phyloP scores from a whole-genome alignment of 768 basidiomycete species.

The Solioccasus polychromus region DNA sequence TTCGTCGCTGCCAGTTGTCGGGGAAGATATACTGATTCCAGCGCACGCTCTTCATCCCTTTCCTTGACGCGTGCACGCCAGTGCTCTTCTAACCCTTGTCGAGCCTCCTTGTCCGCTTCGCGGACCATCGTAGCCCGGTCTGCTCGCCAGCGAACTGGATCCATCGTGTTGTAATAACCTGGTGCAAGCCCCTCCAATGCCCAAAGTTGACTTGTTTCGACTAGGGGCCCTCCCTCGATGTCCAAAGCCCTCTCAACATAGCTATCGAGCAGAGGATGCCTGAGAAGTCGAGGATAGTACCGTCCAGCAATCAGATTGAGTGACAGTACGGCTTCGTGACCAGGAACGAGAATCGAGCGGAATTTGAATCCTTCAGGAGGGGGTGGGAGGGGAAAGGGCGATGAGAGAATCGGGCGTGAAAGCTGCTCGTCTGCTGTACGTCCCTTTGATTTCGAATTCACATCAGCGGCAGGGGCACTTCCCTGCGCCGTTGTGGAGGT shows the following conservation, averaged over 20 bases:
- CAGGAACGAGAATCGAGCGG: constrained; percentile 59
- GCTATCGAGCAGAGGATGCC: constrained; percentile 56
- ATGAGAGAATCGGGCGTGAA: constrained; percentile 34
- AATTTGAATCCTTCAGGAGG: constrained; percentile 70
- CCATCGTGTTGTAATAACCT: constrained; percentile 67
- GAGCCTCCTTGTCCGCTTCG: constrained; percentile 55
- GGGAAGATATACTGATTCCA: constrained; percentile 15
- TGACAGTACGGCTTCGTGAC: constrained; percentile 63
- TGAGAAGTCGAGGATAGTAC: constrained; percentile 73
- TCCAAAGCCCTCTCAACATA: constrained; percentile 39
- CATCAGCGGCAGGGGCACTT: constrained; percentile 18
- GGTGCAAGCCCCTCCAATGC: constrained; percentile 69
- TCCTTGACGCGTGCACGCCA: constrained; percentile 31
- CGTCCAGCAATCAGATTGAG: constrained; percentile 72
- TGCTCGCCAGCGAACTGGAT: constrained; percentile 58
- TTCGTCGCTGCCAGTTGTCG: constrained; percentile 8
- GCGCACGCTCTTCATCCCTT: constrained; percentile 23
- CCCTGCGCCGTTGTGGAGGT: constrained; percentile 11
- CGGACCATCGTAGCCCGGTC: constrained; percentile 55
- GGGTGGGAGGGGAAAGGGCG: constrained; percentile 48
- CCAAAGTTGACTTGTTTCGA: constrained; percentile 54
- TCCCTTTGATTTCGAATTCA: constrained; percentile 13
- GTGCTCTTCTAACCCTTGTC: constrained; percentile 40
- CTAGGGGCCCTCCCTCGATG: constrained; percentile 35
- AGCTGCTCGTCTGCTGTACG: constrained; percentile 30